Percentiles rank a stretch among this genome's conserved stretches.
These are phyloP conservation scores for Coniella vitis DNA, from an alignment of 2,329 filamentous ascomycete species.

Conservation along the genomic window DNA sequence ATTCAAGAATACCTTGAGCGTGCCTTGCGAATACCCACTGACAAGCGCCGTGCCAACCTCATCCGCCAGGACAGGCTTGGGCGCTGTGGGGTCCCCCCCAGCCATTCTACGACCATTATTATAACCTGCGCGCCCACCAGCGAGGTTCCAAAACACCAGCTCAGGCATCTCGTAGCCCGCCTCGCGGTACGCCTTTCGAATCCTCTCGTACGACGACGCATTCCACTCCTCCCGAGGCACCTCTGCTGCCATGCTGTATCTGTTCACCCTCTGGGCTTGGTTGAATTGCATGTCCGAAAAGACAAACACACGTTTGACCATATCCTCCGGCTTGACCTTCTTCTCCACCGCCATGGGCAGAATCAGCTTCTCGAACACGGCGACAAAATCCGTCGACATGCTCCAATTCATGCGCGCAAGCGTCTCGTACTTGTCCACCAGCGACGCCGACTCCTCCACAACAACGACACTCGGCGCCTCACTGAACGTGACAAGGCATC, in stretches of 20 bases:
- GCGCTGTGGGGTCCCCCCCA: slow-evolving; percentile 26
- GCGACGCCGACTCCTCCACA: slow-evolving; percentile 30
- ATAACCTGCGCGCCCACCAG: slow-evolving; percentile 29
- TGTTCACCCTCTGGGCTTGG: not conserved
- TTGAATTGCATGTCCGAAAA: slow-evolving; percentile 59
- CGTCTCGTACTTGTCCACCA: slow-evolving; percentile 34
- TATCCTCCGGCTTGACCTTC: slow-evolving; percentile 45
- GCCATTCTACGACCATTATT: not conserved
- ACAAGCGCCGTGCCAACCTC: slow-evolving; percentile 41
- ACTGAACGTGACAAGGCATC: slow-evolving; percentile 50
- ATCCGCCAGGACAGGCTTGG: slow-evolving; percentile 42
- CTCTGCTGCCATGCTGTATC: no score
- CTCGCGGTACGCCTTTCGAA: slow-evolving; percentile 36
- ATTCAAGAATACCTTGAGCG: slow-evolving; percentile 52
- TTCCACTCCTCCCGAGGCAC: no score
- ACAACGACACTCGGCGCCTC: slow-evolving; percentile 31
- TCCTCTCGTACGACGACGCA: slow-evolving; percentile 40
- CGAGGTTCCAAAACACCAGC: slow-evolving; percentile 56
- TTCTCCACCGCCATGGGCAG: slow-evolving; percentile 46
- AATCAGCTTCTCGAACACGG: slow-evolving; percentile 47
- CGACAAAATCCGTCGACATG: slow-evolving; percentile 43
- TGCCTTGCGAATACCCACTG: slow-evolving; percentile 50
- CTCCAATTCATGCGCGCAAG: slow-evolving; percentile 31
- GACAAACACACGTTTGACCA: slow-evolving; percentile 55
- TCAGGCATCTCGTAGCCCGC: slow-evolving; percentile 52